phyloP scores from a whole-genome alignment of 805 yeast genomes.

The Cephaloascus albidus region DNA sequence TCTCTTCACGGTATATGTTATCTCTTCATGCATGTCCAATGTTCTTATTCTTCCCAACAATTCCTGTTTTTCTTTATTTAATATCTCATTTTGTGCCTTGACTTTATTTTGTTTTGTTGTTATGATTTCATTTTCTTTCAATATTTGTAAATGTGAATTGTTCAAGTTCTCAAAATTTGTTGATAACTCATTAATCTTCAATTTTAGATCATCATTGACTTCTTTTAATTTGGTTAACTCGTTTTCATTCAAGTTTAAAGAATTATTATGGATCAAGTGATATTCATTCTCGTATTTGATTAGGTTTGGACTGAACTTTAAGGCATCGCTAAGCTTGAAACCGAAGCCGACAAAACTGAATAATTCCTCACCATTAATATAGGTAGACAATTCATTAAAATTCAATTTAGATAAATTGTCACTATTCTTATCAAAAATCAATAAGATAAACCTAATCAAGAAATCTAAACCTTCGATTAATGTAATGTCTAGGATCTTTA shows the following conservation, averaged over 20 bases:
- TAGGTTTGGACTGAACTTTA: slow-evolving; percentile 13
- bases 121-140: slow-evolving; percentile 19
- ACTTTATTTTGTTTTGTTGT: slow-evolving; percentile 4
- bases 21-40: slow-evolving; percentile 12
- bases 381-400: slow-evolving; percentile 16
- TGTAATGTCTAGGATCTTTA: slow-evolving; percentile 21
- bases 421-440: slow-evolving; percentile 10
- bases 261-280: slow-evolving; percentile 23
- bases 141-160: slow-evolving; percentile 26
- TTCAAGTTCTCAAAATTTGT: slow-evolving; percentile 18
- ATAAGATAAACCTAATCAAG: slow-evolving; percentile 17
- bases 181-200: slow-evolving; percentile 16
- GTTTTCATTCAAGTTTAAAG: slow-evolving; percentile 9
- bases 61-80: slow-evolving; percentile 3
- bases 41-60: slow-evolving; percentile 6
- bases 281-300: slow-evolving; percentile 28
- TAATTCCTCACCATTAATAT: slow-evolving; percentile 10
- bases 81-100: slow-evolving; percentile 3
- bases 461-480: slow-evolving; percentile 30
- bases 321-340: slow-evolving; percentile 6
- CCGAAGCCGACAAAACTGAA: slow-evolving; percentile 3
- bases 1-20: slow-evolving; percentile 10
- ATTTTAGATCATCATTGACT: slow-evolving; percentile 20
- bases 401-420: slow-evolving; percentile 9
- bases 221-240: slow-evolving; percentile 30